Base-by-base conservation (phyloP, 306 rosid species). In the Trifolium subterraneum region DNA sequence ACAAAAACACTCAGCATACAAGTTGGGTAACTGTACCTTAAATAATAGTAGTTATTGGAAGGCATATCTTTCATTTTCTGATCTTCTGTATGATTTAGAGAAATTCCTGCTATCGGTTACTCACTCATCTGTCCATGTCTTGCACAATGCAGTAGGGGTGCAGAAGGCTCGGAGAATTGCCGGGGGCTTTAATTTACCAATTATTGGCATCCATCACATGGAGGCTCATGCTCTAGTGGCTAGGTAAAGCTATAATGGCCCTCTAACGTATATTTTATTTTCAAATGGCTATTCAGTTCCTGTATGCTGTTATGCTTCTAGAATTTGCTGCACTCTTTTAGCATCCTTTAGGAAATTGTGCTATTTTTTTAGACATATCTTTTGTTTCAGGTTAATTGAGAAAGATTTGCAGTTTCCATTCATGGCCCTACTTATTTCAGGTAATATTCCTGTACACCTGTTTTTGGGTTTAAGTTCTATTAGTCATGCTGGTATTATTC, bases 191-290 rank as follows among this genome's bases (percentile, higher is more conserved):
- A 80, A 68, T 73, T 83, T 94, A 61, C 98, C 98, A 27, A 87
- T 94, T 47, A 52, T 92, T 80, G 97, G 97, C 75, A 82, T 94
- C 59, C 97, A 94, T 92, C 98, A 94, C 83, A 94, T 91, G 97
- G 98, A 94, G 73, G 98, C 97, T 79, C 96, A 91, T 90, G 96
- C 97, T 81, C 85, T 94, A n/a, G 96, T 94, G 41, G 96, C 97
- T 75, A 94, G 98, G 97, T 91, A 86, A 38, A 64, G 10, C 76
- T 48, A 15, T 54, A 67, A 12, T 71, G 50, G 27, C 35, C 76
- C 15, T 48, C 47, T 55, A 59, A 25, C 25, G 55, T 60, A 27
- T 71, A 23, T 61, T 15, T 48, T 64, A 15, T 41, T 59, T 72
- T 71, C 52, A 42, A 68, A 60, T 59, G 64, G 66, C 36, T 73